phyloP scores from a whole-genome alignment of 352 stramenopile genomes.

The Peronosclerospora sorghi region DNA sequence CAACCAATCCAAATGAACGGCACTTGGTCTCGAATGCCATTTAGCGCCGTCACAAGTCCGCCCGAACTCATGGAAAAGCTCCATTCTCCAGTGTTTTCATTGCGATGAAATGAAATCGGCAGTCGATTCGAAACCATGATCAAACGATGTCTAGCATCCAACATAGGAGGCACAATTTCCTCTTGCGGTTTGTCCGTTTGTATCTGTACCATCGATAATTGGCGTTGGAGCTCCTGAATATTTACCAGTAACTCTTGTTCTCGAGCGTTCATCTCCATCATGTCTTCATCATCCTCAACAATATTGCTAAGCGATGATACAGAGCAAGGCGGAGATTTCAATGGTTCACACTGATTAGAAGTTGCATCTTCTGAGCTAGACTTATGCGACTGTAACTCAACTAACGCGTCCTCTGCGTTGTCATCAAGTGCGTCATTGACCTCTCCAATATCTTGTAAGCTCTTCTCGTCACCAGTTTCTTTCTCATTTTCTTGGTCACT shows the following conservation, averaged over 20 bases:
- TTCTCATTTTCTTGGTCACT: slow-evolving; percentile 3
- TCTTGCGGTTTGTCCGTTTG: slow-evolving; percentile 69
- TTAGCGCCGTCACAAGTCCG: slow-evolving; percentile 81
- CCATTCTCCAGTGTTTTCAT: slow-evolving; percentile 77
- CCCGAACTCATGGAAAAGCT: slow-evolving; percentile 84
- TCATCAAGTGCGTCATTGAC: slow-evolving; percentile 9
- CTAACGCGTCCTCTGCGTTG: slow-evolving; percentile 3
- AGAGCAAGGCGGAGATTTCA: slow-evolving; percentile 20
- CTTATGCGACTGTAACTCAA: slow-evolving; percentile 4
- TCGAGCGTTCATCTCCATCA: slow-evolving; percentile 61
- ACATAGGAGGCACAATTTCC: slow-evolving; percentile 51
- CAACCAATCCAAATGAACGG: slow-evolving; percentile 89
- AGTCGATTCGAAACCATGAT: slow-evolving; percentile 88
- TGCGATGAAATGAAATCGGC: slow-evolving; percentile 83
- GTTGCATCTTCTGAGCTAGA: background rate
- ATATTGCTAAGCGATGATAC: slow-evolving; percentile 14
- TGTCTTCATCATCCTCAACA: slow-evolving; percentile 46
- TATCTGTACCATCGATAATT: slow-evolving; percentile 82
- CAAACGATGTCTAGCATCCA: slow-evolving; percentile 56
- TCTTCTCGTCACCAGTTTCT: background rate
- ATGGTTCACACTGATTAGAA: slow-evolving; percentile 1
- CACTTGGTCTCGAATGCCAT: slow-evolving; percentile 80
- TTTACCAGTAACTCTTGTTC: slow-evolving; percentile 85
- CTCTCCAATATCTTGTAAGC: slow-evolving; percentile 7
- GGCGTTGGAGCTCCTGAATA: slow-evolving; percentile 86